Conservation (phyloP, 129 eudicot genomes). For the Pseudognaphalium luteoalbum region DNA sequence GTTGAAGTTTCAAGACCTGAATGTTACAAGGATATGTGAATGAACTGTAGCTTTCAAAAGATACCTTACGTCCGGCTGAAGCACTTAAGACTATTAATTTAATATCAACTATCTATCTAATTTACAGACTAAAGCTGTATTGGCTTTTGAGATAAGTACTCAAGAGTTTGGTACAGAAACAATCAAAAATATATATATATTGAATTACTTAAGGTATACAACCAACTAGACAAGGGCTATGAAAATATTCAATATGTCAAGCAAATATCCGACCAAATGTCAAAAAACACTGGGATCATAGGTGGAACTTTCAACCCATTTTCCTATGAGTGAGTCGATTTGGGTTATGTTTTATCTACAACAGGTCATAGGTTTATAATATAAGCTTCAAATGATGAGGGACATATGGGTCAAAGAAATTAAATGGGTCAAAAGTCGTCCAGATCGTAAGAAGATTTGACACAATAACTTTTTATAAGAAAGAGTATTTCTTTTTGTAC, state of each 20-base stretch:
- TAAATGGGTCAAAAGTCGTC: too few species aligned
- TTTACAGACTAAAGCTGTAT: conserved; percentile 1
- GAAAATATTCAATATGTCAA: background rate
- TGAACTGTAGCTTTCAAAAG: background rate
- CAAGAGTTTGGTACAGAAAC: background rate
- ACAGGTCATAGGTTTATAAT: background rate
- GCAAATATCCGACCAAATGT: background rate
- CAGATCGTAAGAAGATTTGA: too few species aligned
- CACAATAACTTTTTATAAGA: too few species aligned
- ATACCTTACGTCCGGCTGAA: background rate
- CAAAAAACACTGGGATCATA: background rate
- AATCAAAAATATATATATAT: background rate
- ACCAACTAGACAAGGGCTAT: background rate
- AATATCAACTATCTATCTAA: background rate
- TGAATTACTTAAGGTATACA: background rate
- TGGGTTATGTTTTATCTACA: background rate
- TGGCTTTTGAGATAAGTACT: background rate
- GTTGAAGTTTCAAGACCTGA: conserved; percentile 80
- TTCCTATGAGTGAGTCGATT: background rate
- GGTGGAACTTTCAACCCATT: background rate
- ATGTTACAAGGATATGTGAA: conserved; percentile 9
- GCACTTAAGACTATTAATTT: background rate
- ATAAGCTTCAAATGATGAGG: background rate
- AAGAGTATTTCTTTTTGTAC: too few species aligned
- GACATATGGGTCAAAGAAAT: too few species aligned